Evolutionary conservation across 2,329 filamentous ascomycete genomes (phyloP).

Genomic region (Colletotrichum sojae): DNA sequence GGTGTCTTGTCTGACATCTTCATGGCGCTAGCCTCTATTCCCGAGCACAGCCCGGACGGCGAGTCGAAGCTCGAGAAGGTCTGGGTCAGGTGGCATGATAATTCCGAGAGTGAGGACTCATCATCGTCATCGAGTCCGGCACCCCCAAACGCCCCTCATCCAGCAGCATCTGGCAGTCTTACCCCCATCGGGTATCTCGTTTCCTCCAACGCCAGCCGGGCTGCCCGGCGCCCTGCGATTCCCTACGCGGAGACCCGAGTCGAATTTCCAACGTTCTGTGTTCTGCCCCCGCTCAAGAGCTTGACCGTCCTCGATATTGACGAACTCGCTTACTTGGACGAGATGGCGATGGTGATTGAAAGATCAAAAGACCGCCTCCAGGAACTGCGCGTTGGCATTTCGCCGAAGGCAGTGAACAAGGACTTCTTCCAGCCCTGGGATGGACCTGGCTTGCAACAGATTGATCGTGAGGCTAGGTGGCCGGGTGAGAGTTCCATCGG

Average conservation of each 20-base stretch:
- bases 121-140: conserved; percentile 49
- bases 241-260: conserved; percentile 70
- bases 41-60: conserved; percentile 70
- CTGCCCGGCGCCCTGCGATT: conserved; percentile 55
- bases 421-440: conserved; percentile 76
- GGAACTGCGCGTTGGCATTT: conserved; percentile 82
- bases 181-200: conserved; percentile 59
- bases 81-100: conserved; percentile 89
- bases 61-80: conserved; percentile 78
- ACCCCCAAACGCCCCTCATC: conserved; percentile 39
- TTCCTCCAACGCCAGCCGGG: conserved; percentile 48
- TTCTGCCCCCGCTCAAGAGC: conserved; percentile 81
- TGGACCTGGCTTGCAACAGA: conserved; percentile 72
- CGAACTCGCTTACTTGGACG: conserved; percentile 85
- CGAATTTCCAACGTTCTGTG: conserved; percentile 85
- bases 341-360: conserved; percentile 83
- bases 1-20: conserved; percentile 86
- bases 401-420: conserved; percentile 59
- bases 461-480: conserved; percentile 71
- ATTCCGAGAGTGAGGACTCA: conserved; percentile 62
- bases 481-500: conserved; percentile 71
- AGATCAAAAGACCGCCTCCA: conserved; percentile 76
- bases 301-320: conserved; percentile 86
- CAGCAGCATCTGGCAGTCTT: conserved; percentile 52
- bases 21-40: conserved; percentile 81